These are phyloP conservation scores for Delitschia confertaspora DNA, from an alignment of 495 filamentous ascomycete species.

Conservation along the genomic window DNA sequence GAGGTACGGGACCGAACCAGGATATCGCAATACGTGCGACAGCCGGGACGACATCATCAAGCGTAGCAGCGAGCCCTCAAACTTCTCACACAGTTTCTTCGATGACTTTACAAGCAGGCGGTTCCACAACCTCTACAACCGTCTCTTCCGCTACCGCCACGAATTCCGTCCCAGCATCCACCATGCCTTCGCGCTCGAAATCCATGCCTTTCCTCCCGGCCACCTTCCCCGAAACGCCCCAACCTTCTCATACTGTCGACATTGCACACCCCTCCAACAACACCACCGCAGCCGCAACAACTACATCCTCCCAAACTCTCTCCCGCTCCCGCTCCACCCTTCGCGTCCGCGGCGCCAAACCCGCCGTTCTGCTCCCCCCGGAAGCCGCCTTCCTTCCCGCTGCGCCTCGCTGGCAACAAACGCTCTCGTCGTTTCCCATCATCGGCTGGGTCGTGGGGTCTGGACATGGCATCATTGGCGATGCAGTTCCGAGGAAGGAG, in stretches of 20 bases:
- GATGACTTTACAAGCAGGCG: conserved; percentile 10
- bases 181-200: conserved; percentile 29
- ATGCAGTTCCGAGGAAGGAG: conserved; percentile 65
- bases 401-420: conserved; percentile 29
- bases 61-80: no score
- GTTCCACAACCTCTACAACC: conserved; percentile 14
- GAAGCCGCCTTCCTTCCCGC: conserved; percentile 34
- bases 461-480: conserved; percentile 70
- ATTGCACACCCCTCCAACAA: not conserved
- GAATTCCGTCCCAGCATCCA: conserved; percentile 8
- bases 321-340: conserved; percentile 8
- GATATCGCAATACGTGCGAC: conserved; percentile 50
- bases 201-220: conserved; percentile 37
- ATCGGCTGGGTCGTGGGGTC: conserved; percentile 27
- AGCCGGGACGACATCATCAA: conserved; percentile 20
- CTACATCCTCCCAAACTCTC: conserved; percentile 2
- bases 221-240: conserved; percentile 4
- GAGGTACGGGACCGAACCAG: conserved; percentile 56
- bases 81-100: conserved; percentile 21
- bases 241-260: not conserved
- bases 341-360: conserved; percentile 30
- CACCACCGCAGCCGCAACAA: not conserved
- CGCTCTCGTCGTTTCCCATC: conserved; percentile 23
- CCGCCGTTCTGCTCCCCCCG: conserved; percentile 28
- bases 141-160: conserved; percentile 24